Evolutionary conservation across 2,329 filamentous ascomycete genomes (phyloP), one percentile per base, ranked within the genome.

Genomic region (Botrytis pseudocinerea): DNA sequence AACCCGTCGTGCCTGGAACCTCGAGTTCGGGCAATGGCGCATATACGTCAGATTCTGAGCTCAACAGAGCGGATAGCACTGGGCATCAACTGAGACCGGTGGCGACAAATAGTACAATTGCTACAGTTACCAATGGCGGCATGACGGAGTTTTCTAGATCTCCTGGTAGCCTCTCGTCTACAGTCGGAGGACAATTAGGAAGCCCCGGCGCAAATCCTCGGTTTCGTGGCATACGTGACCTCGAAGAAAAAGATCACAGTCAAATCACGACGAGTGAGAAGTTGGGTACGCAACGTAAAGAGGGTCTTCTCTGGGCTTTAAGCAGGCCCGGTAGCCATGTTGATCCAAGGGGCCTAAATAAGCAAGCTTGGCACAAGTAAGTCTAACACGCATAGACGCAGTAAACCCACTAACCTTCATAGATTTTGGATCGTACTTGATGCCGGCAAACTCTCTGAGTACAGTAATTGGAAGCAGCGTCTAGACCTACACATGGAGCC

Each of bases 371-470:
- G 96, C 96, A 99, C 82, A 99, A 99, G 93, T 97, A 85, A 84
- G 92, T 88, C 12, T 32, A 63, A 42, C 40, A 6, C 18, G 22
- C 10, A 7, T 22, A 20, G n/a, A n/a, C 20, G 42, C 62, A 10
- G 44, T 16, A 35, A 35, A 25, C n/a, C 48, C 59, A 65, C 78
- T 85, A 77, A 85, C 73, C 25, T 62, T 32, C 28, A 20, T 78
- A 97, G 94, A 80, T 99, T 98, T 83, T 99, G 96, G 96, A 97
- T 99, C 76, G 96, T 99, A 2, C 87, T 99, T 62, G 97, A 98
- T 81, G 95, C 97, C 82, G 96, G 96, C 38, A 97, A 96, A 81
- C 87, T 99, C 25, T 98, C 95, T 1, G 96, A 99, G 81, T 99
- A 99, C 83, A 97, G 95, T 81, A 98, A 99, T 82, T 99, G 96